These are phyloP conservation scores for Kodamaea kakaduensis DNA, from an alignment of 805 yeast genomes.

Conservation along the genomic window DNA sequence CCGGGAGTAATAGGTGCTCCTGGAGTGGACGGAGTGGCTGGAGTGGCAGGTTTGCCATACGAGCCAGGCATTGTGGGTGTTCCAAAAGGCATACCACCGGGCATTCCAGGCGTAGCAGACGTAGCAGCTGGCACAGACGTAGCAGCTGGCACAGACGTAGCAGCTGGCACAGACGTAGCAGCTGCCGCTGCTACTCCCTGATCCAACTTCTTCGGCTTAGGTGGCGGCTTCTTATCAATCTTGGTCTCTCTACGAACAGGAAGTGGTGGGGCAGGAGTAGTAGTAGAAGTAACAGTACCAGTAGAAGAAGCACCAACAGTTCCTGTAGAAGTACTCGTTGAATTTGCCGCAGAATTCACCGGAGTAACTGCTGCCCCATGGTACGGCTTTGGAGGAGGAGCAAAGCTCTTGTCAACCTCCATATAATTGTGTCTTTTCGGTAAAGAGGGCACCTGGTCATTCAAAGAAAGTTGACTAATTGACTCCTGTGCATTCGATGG, in stretches of 20 bases:
- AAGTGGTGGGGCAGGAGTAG: not conserved
- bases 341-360: not conserved
- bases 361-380: conserved; percentile 7
- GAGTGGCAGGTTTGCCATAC: not conserved
- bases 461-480: too few species aligned
- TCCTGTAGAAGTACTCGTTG: not conserved
- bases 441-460: too few species aligned
- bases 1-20: conserved; percentile 4
- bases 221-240: conserved; percentile 30
- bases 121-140: conserved; percentile 3
- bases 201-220: conserved; percentile 38
- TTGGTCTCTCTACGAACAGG: not conserved
- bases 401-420: conserved; percentile 38
- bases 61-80: not conserved
- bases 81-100: conserved; percentile 1
- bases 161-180: not conserved
- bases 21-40: conserved; percentile 2
- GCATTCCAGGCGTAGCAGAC: conserved; percentile 1
- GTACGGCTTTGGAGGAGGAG: conserved; percentile 43
- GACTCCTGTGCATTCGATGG: too few species aligned
- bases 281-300: not conserved
- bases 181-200: too few species aligned
- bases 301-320: not conserved
- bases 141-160: not conserved
- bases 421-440: conserved; percentile 15